Evolutionary conservation across 2,329 filamentous ascomycete species (phyloP).

Genomic region (Rhynchosporium agropyri): DNA sequence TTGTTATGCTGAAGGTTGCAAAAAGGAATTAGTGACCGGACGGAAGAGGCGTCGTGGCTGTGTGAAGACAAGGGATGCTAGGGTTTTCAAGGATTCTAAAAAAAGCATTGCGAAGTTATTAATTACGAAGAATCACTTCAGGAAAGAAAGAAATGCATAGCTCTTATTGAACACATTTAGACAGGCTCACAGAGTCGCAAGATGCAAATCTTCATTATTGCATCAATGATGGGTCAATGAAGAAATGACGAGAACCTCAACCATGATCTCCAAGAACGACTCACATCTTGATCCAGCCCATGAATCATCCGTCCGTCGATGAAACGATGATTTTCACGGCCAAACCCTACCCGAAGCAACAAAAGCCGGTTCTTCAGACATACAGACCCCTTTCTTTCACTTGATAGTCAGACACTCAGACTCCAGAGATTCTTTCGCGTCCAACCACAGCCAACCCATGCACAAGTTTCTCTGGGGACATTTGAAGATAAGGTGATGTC

Average conservation of each 20-base stretch:
- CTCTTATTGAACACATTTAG: no score
- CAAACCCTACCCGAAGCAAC: slow-evolving; percentile 2
- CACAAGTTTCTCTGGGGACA: background rate
- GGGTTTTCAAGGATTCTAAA: background rate
- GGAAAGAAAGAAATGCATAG: no score
- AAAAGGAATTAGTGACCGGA: background rate
- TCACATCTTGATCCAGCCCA: background rate
- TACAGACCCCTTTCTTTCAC: background rate
- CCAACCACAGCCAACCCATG: background rate
- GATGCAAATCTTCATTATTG: no score
- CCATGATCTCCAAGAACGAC: slow-evolving; percentile 5
- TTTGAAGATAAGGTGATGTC: background rate
- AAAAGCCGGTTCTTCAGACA: background rate
- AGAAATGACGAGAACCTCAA: background rate
- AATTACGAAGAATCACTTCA: no score
- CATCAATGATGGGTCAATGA: background rate
- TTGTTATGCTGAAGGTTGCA: background rate
- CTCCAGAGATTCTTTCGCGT: background rate
- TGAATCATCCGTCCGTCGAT: background rate
- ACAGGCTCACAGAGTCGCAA: no score
- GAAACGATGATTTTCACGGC: slow-evolving; percentile 4
- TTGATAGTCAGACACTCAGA: background rate
- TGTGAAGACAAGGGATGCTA: background rate
- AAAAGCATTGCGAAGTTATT: no score
- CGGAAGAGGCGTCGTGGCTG: background rate